Evolutionary conservation across 176 grass and related monocot species (phyloP).

Genomic region (Rhipidocladum racemiflorum): DNA sequence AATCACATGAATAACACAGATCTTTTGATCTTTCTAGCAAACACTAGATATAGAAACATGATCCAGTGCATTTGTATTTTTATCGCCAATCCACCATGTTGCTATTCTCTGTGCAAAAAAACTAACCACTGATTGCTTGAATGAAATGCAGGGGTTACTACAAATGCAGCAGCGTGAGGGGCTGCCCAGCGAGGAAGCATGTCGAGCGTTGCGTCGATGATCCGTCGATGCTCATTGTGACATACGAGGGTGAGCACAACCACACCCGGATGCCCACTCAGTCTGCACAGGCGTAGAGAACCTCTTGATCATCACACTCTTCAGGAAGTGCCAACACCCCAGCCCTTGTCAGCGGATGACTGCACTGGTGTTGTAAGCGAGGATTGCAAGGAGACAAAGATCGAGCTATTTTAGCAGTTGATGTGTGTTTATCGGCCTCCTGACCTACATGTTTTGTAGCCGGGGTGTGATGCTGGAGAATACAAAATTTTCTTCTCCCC

Average conservation of each 20-base stretch:
- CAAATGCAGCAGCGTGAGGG: slow-evolving; percentile 85
- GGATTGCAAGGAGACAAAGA: slow-evolving; percentile 5
- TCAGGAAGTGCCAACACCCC: not conserved
- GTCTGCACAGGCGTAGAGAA: slow-evolving; percentile 44
- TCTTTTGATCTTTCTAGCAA: not conserved
- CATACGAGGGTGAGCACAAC: slow-evolving; percentile 84
- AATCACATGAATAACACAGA: slow-evolving; percentile 22
- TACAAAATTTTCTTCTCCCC: slow-evolving; percentile 7
- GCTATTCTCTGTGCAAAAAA: not conserved
- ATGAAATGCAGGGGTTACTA: slow-evolving; percentile 79
- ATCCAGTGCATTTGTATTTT: not conserved
- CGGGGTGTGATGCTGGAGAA: not conserved
- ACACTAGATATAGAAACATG: not conserved
- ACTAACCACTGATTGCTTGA: not conserved
- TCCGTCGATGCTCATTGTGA: slow-evolving; percentile 76
- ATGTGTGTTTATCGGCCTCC: slow-evolving; percentile 22
- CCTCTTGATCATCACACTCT: not conserved
- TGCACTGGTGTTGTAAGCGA: slow-evolving; percentile 16
- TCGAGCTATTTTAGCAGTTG: slow-evolving; percentile 17
- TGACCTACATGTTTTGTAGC: slow-evolving; percentile 25
- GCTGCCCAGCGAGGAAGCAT: slow-evolving; percentile 82
- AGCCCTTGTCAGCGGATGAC: not conserved
- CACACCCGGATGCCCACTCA: slow-evolving; percentile 53
- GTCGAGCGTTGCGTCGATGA: slow-evolving; percentile 82
- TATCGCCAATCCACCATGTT: not conserved